phyloP scores from a whole-genome alignment of 1,284 basidiomycete species.

The Ganoderma sinense region DNA sequence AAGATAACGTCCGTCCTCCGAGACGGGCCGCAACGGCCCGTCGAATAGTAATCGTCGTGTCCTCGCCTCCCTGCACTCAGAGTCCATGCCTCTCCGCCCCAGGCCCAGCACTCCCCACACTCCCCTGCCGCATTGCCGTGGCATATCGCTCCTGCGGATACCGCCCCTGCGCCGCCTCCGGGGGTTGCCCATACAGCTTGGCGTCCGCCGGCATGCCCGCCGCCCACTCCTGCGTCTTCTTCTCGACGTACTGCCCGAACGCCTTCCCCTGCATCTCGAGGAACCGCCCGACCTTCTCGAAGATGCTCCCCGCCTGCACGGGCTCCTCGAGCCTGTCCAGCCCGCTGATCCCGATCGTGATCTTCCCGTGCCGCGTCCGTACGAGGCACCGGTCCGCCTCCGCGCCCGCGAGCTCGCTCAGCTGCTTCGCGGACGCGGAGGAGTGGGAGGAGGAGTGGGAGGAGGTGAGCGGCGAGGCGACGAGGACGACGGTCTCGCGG shows the following conservation, averaged over 20 bases:
- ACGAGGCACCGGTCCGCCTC: conserved; percentile 31
- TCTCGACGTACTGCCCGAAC: conserved; percentile 28
- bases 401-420: conserved; percentile 18
- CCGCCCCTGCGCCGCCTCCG: background rate
- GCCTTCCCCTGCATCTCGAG: conserved; percentile 27
- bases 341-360: conserved; percentile 39
- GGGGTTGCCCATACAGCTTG: background rate
- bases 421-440: conserved; percentile 6
- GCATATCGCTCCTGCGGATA: background rate
- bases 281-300: conserved; percentile 34
- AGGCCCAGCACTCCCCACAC: background rate
- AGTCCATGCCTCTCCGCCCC: background rate
- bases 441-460: background rate
- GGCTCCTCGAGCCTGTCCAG: conserved; percentile 33
- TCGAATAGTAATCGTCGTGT: background rate
- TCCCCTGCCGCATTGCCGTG: background rate
- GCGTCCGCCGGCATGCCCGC: background rate
- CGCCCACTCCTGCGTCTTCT: conserved; percentile 11
- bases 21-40: background rate
- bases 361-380: conserved; percentile 33
- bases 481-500: conserved; percentile 36
- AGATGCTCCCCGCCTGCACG: conserved; percentile 14
- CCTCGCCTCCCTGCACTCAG: background rate
- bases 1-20: background rate
- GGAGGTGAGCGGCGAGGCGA: conserved; percentile 23